Percentiles rank a stretch among this genome's conserved stretches.
Conservation (phyloP, 148 eudicot genomes). For the Pharnaceum exiguum region DNA sequence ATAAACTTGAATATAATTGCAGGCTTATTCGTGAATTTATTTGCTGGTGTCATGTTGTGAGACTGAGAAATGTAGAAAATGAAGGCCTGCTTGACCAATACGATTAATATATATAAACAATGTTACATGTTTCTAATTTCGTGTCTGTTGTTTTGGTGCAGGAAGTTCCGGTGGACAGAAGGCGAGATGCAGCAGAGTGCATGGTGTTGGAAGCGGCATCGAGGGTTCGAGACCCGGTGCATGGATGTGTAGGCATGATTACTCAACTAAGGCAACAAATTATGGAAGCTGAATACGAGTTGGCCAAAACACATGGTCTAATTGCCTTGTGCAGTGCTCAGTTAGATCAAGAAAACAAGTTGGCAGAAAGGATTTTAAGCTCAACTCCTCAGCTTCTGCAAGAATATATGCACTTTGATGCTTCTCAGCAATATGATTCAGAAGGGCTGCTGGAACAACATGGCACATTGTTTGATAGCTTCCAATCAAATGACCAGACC, state of each 20-base stretch:
- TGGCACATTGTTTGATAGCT: no score
- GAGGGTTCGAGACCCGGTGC: constrained; percentile 36
- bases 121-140: no score
- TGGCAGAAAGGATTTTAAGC: not conserved
- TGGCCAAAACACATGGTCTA: constrained; percentile 25
- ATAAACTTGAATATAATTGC: no score
- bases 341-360: not conserved
- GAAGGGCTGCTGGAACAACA: constrained; percentile 2
- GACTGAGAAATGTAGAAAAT: no score
- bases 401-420: not conserved
- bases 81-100: no score
- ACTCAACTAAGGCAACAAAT: constrained; percentile 33
- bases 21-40: no score
- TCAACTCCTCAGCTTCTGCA: not conserved
- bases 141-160: not conserved
- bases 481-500: no score
- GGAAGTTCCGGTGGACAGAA: constrained; percentile 24
- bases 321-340: constrained; percentile 24
- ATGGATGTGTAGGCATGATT: constrained; percentile 33
- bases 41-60: no score
- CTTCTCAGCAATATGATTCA: not conserved
- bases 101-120: no score
- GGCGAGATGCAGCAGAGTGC: constrained; percentile 34
- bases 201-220: constrained; percentile 31
- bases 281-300: constrained; percentile 25